phyloP scores from a whole-genome alignment of 2,329 filamentous ascomycete genomes.

The Eurotiales sp. region DNA sequence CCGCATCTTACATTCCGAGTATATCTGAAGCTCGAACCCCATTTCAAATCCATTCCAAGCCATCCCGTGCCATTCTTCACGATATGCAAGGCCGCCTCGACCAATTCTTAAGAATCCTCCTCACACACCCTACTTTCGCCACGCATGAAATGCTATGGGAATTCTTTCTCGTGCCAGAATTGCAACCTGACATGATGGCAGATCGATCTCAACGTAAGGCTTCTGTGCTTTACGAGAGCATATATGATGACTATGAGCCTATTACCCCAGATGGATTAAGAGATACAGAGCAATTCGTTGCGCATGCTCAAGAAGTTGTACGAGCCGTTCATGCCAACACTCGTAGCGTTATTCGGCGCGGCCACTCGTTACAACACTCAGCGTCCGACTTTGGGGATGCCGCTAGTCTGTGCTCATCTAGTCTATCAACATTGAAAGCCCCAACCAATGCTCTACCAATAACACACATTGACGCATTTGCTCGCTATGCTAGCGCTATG shows the following conservation, averaged over 20 bases:
- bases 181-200: slow-evolving; percentile 85
- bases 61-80: slow-evolving; percentile 78
- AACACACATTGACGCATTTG: slow-evolving; percentile 65
- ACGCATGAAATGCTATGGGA: slow-evolving; percentile 99
- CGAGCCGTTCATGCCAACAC: slow-evolving; percentile 79
- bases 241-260: slow-evolving; percentile 84
- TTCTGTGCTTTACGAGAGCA: slow-evolving; percentile 73
- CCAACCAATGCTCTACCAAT: slow-evolving; percentile 62
- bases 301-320: slow-evolving; percentile 85
- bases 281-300: slow-evolving; percentile 90
- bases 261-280: slow-evolving; percentile 66
- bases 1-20: slow-evolving; percentile 88
- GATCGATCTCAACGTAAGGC: slow-evolving; percentile 85
- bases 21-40: slow-evolving; percentile 76
- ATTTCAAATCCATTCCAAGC: slow-evolving; percentile 89
- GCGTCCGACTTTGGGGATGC: slow-evolving; percentile 47
- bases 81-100: slow-evolving; percentile 85
- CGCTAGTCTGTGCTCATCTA: slow-evolving; percentile 39
- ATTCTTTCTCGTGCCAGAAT: slow-evolving; percentile 93
- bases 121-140: slow-evolving; percentile 85
- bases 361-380: slow-evolving; percentile 67
- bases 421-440: slow-evolving; percentile 48
- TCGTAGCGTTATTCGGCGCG: slow-evolving; percentile 74
- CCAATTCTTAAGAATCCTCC: slow-evolving; percentile 79
- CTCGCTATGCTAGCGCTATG: slow-evolving; percentile 66